phyloP scores from a whole-genome alignment of 2,329 filamentous ascomycete species.

The Pyricularia pennisetigena region DNA sequence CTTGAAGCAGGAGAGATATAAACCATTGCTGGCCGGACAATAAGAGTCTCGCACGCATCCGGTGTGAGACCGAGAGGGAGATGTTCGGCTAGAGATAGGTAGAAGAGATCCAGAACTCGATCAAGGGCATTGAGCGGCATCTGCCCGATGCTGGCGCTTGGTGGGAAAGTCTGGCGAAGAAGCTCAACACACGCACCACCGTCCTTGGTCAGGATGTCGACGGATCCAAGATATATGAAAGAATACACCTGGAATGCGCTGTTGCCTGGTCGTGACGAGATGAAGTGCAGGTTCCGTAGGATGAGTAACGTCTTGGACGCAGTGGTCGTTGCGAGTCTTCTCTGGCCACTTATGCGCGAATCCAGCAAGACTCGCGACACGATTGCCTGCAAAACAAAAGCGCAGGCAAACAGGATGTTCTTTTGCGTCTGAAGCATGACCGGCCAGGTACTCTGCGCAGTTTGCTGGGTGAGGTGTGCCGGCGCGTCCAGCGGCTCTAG shows the following conservation, averaged over 20 bases:
- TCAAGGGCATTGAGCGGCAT: constrained; percentile 58
- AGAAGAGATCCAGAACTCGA: constrained; percentile 63
- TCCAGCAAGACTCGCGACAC: constrained; percentile 54
- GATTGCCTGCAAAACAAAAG: constrained; percentile 66
- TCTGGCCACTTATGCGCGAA: constrained; percentile 29
- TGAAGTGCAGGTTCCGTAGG: constrained; percentile 71
- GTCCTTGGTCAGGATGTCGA: constrained; percentile 72
- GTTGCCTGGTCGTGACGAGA: constrained; percentile 65
- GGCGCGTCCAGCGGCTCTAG: constrained; percentile 45
- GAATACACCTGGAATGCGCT: constrained; percentile 73
- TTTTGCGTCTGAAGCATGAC: constrained; percentile 66
- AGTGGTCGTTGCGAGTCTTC: constrained; percentile 35
- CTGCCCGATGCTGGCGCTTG: constrained; percentile 27
- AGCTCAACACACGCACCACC: constrained; percentile 56
- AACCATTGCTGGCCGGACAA: constrained; percentile 63
- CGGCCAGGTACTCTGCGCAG: constrained; percentile 56
- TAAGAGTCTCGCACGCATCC: constrained; percentile 57
- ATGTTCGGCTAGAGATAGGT: constrained; percentile 79
- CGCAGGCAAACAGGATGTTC: constrained; percentile 64
- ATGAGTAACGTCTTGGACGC: constrained; percentile 63
- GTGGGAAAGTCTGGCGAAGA: constrained; percentile 47
- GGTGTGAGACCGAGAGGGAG: constrained; percentile 62
- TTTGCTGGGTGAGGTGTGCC: constrained; percentile 53
- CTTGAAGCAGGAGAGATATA: constrained; percentile 44
- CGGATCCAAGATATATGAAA: constrained; percentile 72